Evolutionary conservation across 768 basidiomycete genomes (phyloP).

Genomic region (Pleurotus tuoliensis): DNA sequence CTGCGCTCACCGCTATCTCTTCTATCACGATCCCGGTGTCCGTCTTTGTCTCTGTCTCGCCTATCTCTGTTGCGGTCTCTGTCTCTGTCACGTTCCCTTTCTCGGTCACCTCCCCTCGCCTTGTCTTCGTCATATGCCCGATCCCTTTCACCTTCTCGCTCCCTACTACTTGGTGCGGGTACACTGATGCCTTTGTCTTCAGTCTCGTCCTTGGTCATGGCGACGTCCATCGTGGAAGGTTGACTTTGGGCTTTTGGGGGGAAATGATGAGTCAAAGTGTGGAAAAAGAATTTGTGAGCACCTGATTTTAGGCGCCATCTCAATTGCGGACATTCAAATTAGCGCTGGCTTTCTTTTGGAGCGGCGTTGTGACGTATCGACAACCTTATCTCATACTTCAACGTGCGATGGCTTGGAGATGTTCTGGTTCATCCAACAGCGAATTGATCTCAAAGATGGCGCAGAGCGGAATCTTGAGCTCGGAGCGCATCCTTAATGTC

Average conservation of each 20-base stretch:
- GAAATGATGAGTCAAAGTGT: conserved; percentile 4
- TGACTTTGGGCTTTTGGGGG: background rate
- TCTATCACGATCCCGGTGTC: conserved; percentile 40
- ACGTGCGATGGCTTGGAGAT: conserved; percentile 75
- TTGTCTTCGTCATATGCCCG: conserved; percentile 19
- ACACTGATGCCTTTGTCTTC: conserved; percentile 54
- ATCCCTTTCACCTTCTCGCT: conserved; percentile 34
- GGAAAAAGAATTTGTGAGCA: conserved; percentile 7
- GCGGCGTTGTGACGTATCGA: too few species aligned
- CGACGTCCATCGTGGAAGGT: conserved; percentile 60
- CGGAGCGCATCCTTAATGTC: conserved; percentile 54
- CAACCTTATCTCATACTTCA: background rate
- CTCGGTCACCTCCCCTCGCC: conserved; percentile 29
- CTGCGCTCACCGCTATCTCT: conserved; percentile 49
- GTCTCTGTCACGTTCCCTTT: conserved; percentile 38
- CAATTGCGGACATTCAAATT: background rate
- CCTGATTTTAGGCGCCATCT: conserved; percentile 3
- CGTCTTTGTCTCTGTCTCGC: conserved; percentile 41
- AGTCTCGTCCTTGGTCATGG: conserved; percentile 73
- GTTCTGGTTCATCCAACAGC: conserved; percentile 62
- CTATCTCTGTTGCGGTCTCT: conserved; percentile 40
- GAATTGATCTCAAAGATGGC: conserved; percentile 73
- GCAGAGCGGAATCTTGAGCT: conserved; percentile 48
- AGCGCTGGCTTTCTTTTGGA: background rate
- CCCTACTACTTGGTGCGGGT: conserved; percentile 36